These are phyloP conservation scores for Pleurotus salmoneostramineus DNA, from an alignment of 768 basidiomycete genomes.

Conservation along the genomic window DNA sequence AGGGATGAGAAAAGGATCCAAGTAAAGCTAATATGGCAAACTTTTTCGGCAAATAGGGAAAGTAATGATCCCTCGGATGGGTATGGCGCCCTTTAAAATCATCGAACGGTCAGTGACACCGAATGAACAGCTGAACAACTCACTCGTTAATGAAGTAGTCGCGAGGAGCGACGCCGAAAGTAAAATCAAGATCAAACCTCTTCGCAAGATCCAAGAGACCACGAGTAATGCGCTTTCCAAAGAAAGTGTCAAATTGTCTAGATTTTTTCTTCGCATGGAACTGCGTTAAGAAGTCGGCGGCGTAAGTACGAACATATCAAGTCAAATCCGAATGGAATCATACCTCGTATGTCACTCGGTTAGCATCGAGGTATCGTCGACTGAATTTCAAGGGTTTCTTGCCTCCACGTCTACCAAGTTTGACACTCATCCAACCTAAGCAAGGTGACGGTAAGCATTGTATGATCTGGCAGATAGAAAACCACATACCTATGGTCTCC, in stretches of 20 bases:
- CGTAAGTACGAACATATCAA: background rate
- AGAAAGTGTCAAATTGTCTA: slow-evolving; percentile 55
- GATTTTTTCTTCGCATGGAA: slow-evolving; percentile 25
- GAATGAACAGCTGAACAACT: slow-evolving; percentile 12
- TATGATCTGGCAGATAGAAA: background rate
- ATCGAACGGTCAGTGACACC: no score
- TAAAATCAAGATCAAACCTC: slow-evolving; percentile 56
- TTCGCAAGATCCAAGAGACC: slow-evolving; percentile 50
- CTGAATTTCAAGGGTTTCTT: slow-evolving; percentile 56
- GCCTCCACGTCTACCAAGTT: slow-evolving; percentile 8
- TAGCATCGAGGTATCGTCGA: slow-evolving; percentile 76
- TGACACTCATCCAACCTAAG: slow-evolving; percentile 59
- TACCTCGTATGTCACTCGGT: slow-evolving; percentile 73
- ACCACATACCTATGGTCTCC: slow-evolving; percentile 76
- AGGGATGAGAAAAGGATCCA: background rate
- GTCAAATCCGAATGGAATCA: slow-evolving; percentile 1
- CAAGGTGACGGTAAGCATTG: no score
- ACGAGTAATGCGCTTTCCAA: slow-evolving; percentile 49
- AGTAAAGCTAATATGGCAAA: slow-evolving; percentile 14
- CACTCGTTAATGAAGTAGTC: slow-evolving; percentile 68
- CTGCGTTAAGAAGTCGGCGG: slow-evolving; percentile 56
- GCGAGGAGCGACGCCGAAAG: slow-evolving; percentile 72
- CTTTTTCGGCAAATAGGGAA: slow-evolving; percentile 51
- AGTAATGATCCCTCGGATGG: slow-evolving; percentile 60
- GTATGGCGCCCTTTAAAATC: slow-evolving; percentile 45